Conservation (phyloP, 345 rosid genomes). For the Citrus hindsii region DNA sequence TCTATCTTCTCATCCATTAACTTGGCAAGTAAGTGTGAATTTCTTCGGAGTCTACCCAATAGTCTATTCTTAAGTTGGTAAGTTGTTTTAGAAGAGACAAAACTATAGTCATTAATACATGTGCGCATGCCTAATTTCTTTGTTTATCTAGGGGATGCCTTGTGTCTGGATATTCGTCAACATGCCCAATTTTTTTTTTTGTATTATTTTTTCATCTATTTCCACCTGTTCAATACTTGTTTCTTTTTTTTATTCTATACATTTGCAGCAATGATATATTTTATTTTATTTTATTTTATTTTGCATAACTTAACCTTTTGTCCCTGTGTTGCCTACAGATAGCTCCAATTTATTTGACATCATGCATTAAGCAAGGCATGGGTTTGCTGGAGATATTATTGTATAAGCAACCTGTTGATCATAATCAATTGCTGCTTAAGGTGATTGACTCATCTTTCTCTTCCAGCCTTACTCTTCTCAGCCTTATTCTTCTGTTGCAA, state of each 20-base stretch:
- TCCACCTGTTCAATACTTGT: neutral
- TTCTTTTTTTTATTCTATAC: too few relatives aligned
- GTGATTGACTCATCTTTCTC: conserved; percentile 28
- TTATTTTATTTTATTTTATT: conserved; percentile 5
- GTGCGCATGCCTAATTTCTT: neutral
- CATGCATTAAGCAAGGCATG: conserved; percentile 88
- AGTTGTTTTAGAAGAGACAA: neutral
- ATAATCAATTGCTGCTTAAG: conserved; percentile 67
- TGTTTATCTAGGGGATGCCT: neutral
- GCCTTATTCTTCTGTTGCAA: neutral
- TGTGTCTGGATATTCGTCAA: neutral
- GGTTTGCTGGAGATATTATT: conserved; percentile 70
- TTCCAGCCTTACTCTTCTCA: neutral
- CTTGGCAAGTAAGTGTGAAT: conserved; percentile 82
- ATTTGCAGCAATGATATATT: neutral
- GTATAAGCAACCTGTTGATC: conserved; percentile 71
- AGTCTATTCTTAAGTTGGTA: conserved; percentile 8
- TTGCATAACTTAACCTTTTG: neutral
- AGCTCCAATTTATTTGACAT: conserved; percentile 84
- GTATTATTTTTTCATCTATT: neutral
- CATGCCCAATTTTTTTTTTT: neutral
- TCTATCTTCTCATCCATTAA: conserved; percentile 80
- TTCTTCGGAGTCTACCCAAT: conserved; percentile 10
- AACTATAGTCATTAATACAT: neutral
- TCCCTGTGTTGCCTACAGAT: conserved; percentile 46